Percentiles rank a stretch among this genome's conserved stretches.
Evolutionary conservation across 345 rosid species (phyloP).

Genomic region (Brassica incana): DNA sequence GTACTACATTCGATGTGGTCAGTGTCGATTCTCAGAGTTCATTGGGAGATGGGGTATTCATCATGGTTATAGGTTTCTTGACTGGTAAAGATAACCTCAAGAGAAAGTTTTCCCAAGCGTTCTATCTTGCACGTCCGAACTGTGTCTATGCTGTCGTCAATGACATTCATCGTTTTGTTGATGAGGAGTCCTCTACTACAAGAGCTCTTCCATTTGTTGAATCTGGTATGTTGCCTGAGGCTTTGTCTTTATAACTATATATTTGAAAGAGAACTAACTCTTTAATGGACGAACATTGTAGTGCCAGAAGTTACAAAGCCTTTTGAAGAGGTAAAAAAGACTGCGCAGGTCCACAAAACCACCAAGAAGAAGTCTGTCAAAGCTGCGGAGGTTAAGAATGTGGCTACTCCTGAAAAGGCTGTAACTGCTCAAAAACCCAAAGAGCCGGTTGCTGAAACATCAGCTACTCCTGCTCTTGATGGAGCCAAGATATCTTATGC

Average conservation of each 20-base stretch:
- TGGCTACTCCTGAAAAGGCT: slow-evolving; percentile 1
- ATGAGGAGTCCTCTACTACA: not conserved
- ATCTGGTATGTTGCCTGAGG: slow-evolving; percentile 20
- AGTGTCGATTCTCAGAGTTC: slow-evolving; percentile 31
- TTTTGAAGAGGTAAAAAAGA: slow-evolving; percentile 12
- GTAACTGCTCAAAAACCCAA: slow-evolving; percentile 16
- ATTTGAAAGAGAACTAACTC: not conserved
- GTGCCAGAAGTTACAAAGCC: slow-evolving; percentile 9
- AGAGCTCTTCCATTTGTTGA: slow-evolving; percentile 4
- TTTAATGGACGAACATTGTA: not conserved
- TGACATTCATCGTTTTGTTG: slow-evolving; percentile 35
- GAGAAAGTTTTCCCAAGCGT: slow-evolving; percentile 36
- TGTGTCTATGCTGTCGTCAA: slow-evolving; percentile 2
- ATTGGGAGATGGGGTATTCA: not conserved
- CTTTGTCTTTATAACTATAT: too few species aligned
- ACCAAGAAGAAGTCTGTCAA: slow-evolving; percentile 14
- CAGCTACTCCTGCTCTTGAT: slow-evolving; percentile 48
- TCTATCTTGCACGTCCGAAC: slow-evolving; percentile 19
- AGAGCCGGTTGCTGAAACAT: slow-evolving; percentile 22
- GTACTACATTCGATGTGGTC: slow-evolving; percentile 7
- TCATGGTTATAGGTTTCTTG: slow-evolving; percentile 32
- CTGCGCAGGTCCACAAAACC: not conserved
- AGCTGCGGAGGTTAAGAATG: not conserved
- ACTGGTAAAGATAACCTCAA: slow-evolving; percentile 27
- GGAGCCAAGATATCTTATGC: slow-evolving; percentile 63